Evolutionary conservation across 2,329 filamentous ascomycete genomes (phyloP).

Genomic region (Colletotrichum noveboracense): DNA sequence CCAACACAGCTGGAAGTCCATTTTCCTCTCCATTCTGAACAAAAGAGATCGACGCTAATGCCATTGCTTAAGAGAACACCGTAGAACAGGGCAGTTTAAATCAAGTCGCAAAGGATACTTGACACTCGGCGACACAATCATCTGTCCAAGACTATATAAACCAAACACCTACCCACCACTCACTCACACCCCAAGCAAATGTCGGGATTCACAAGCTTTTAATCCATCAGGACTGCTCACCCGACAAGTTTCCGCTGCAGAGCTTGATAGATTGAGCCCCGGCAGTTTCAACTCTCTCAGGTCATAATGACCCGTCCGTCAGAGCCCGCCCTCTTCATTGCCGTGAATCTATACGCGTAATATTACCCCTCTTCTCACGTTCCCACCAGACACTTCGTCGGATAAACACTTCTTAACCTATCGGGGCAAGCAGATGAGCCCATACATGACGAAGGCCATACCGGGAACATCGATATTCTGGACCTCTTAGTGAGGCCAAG

Average conservation of each 20-base stretch:
- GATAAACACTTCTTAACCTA: not conserved
- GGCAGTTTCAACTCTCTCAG: not conserved
- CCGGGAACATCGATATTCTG: not conserved
- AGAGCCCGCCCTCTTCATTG: rapidly evolving
- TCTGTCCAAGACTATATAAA: not conserved
- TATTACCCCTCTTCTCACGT: not conserved
- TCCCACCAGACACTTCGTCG: rapidly evolving
- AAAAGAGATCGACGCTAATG: too few relatives aligned
- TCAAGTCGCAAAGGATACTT: rapidly evolving
- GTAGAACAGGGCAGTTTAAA: not conserved
- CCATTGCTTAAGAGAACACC: not conserved
- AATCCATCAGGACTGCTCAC: not conserved
- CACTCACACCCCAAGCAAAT: not conserved
- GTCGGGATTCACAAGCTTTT: not conserved
- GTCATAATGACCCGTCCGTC: rapidly evolving
- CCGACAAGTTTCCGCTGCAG: not conserved
- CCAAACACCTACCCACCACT: not conserved
- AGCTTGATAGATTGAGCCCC: not conserved
- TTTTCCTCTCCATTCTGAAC: not conserved
- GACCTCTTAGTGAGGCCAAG: not conserved
- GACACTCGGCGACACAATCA: not conserved
- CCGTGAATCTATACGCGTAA: not conserved
- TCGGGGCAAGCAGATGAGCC: not conserved
- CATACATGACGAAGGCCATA: not conserved
- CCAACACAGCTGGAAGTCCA: rapidly evolving